Base-by-base conservation (phyloP, 2,329 filamentous ascomycete species). In the Monosporascus sp. region DNA sequence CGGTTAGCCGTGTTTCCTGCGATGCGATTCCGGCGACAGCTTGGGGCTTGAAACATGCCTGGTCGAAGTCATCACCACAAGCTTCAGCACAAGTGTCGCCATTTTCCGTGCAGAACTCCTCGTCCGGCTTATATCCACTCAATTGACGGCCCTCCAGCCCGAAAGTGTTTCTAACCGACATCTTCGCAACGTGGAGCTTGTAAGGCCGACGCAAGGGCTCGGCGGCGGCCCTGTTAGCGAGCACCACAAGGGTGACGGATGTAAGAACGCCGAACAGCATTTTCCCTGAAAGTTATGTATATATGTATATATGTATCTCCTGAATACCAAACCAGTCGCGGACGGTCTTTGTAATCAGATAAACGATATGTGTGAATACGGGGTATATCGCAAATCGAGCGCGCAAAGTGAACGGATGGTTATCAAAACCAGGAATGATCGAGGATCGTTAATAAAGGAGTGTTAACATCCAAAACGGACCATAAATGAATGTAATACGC, bases 71-170 rank as follows among this genome's bases (percentile, higher is more conserved):
- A 37, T 60, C 64, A 22, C 66, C 65, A 53, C 72, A 72, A 17
- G 70, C 70, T 49, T 66, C 68, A 6, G 68, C 63, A 46, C 65
- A 67, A 5, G 65, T 67, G 14, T 61, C 37, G 15, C 66, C 67
- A 18, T 44, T 55, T 6, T 60, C 58, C 31, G 31, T 35, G 41
- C 67, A 68, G n/a, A 63, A 60, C 48, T 67, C 56, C 48, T 66
- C 57, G 40, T 55, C 59, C 7, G 67, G 65, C 22, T 62, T 50
- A 48, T 68, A 69, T 53, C 62, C 65, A 31, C 54, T 58, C 14
- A 63, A 57, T 2, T 37, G 51, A 18, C 64, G 60, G 40, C 58
- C 60, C 5, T 58, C 53, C 22, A 67, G 57, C 18, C 62, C 63
- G 22, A 67, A 58, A 4, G 67, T 49, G 46, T 59, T 54, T 18